phyloP scores from a whole-genome alignment of 305 asterid species.

The Petunia hybrid region DNA sequence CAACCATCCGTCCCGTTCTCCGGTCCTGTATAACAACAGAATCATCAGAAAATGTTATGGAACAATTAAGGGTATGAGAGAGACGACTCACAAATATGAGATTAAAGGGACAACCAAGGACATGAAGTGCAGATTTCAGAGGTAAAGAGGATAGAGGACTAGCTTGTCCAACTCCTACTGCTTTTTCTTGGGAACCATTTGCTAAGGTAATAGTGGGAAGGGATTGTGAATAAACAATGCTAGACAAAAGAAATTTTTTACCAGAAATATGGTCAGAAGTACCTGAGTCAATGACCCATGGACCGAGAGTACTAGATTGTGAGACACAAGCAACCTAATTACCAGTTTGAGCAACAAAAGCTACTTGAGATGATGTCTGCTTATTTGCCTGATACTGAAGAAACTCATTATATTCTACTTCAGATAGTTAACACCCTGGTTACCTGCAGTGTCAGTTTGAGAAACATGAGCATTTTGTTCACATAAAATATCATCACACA shows the following conservation, averaged over 20 bases:
- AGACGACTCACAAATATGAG: no score
- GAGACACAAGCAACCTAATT: neutral
- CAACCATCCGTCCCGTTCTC: no score
- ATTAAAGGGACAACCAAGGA: no score
- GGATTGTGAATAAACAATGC: neutral
- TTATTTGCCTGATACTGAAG: neutral
- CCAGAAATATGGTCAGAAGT: neutral
- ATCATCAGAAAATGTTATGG: no score
- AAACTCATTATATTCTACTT: neutral
- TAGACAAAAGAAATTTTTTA: neutral
- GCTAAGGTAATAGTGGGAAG: neutral
- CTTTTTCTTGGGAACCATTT: no score
- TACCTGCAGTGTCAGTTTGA: neutral
- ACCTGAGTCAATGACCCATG: neutral
- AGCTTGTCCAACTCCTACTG: no score
- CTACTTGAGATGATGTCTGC: neutral
- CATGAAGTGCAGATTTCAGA: no score
- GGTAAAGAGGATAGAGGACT: no score
- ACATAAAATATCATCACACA: neutral
- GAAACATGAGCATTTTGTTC: neutral
- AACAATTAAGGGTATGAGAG: no score
- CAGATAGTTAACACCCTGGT: neutral
- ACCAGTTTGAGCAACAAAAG: neutral
- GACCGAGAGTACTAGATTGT: neutral
- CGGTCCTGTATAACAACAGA: no score